Evolutionary conservation across 306 rosid species (phyloP).

Genomic region (Crataegus laevigata): DNA sequence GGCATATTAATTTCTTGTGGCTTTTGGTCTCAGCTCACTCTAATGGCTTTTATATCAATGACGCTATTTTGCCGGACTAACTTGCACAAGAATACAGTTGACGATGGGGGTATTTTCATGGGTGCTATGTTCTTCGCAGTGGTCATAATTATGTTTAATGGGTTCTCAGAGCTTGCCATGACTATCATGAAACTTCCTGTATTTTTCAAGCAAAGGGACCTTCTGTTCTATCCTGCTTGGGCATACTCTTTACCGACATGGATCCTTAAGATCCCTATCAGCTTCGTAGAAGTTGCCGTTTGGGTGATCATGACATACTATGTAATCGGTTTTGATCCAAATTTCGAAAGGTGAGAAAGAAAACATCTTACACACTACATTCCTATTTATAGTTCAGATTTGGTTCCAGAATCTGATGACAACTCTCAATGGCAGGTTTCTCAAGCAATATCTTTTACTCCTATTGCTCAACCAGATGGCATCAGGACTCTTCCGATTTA

Average conservation of each 20-base stretch:
- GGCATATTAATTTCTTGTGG: neutral
- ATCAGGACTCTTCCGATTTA: conserved; percentile 26
- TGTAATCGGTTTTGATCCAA: conserved; percentile 38
- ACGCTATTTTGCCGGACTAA: conserved; percentile 29
- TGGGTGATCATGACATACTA: conserved; percentile 40
- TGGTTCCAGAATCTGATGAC: neutral
- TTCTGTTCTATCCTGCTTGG: conserved; percentile 38
- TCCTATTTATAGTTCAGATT: neutral
- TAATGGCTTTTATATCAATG: conserved; percentile 22
- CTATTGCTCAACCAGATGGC: conserved; percentile 31
- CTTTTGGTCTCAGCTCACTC: conserved; percentile 15
- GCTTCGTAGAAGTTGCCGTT: conserved; percentile 26
- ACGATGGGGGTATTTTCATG: conserved; percentile 19
- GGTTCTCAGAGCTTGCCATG: conserved; percentile 35
- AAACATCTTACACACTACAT: neutral
- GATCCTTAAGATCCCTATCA: conserved; percentile 34
- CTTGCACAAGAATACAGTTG: conserved; percentile 19
- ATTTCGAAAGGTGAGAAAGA: conserved; percentile 19
- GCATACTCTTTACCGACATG: conserved; percentile 31
- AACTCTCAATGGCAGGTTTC: conserved; percentile 24
- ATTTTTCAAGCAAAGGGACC: conserved; percentile 43
- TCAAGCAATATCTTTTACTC: conserved; percentile 31
- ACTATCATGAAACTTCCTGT: conserved; percentile 40
- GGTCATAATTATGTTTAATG: conserved; percentile 28
- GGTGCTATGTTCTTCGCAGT: conserved; percentile 31